Evolutionary conservation across 441 rosid species (phyloP).

Genomic region (Populus tomentosa): DNA sequence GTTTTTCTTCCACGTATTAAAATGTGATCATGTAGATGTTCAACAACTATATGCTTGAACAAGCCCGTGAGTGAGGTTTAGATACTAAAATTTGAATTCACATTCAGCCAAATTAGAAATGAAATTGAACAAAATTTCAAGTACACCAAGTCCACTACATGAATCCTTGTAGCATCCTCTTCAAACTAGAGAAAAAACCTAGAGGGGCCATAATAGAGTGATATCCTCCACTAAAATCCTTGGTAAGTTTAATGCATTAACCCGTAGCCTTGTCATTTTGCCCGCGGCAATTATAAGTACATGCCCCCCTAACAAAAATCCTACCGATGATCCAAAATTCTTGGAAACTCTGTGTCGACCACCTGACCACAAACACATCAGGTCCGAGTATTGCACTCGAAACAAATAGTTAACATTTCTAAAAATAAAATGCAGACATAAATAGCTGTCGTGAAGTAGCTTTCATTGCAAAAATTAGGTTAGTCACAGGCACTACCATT

Average conservation of each 20-base stretch:
- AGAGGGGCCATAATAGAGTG: neutral
- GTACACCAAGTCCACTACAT: neutral
- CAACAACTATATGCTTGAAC: neutral
- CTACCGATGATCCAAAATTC: neutral
- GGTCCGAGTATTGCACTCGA: too few species aligned
- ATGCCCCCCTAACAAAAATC: neutral
- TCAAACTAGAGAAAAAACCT: neutral
- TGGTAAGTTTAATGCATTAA: too few species aligned
- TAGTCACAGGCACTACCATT: constrained; percentile 8
- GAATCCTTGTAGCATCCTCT: neutral
- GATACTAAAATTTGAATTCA: neutral
- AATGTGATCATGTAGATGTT: neutral
- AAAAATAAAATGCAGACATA: too few species aligned
- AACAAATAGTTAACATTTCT: too few species aligned
- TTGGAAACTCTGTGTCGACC: neutral
- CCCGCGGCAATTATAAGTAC: neutral
- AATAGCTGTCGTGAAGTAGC: too few species aligned
- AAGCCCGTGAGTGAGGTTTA: neutral
- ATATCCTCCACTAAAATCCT: neutral
- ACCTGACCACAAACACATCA: neutral
- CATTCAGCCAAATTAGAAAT: neutral
- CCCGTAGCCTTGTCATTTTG: neutral
- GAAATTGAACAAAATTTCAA: neutral
- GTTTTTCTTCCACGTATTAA: constrained; percentile 22
- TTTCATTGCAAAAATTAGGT: too few species aligned